Conservation (phyloP, 176 grass and related monocot genomes). For the Phoenix dactylifera region DNA sequence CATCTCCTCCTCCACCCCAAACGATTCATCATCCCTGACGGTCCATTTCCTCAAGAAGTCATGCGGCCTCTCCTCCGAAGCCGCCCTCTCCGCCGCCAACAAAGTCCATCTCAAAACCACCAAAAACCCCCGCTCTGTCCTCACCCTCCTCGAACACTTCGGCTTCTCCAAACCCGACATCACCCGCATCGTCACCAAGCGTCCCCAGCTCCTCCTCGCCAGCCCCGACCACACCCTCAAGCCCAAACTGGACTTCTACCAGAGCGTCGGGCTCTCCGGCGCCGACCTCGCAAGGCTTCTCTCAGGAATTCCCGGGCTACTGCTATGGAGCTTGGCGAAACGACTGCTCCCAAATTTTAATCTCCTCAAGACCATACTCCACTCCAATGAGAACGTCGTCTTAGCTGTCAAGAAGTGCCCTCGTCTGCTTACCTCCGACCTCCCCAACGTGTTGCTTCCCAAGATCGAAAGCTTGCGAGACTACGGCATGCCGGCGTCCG, state of each 20-base stretch:
- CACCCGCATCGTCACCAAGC: conserved; percentile 9
- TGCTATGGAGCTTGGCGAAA: conserved; percentile 12
- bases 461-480: conserved; percentile 32
- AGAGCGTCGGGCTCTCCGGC: conserved; percentile 1
- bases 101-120: conserved; percentile 1
- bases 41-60: conserved; percentile 10
- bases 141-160: conserved; percentile 15
- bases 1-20: not conserved
- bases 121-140: not conserved
- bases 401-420: conserved; percentile 4
- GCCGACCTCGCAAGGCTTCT: conserved; percentile 9
- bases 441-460: conserved; percentile 20
- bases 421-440: conserved; percentile 20
- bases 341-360: conserved; percentile 31
- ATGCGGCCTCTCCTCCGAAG: conserved; percentile 16
- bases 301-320: conserved; percentile 14
- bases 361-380: conserved; percentile 29
- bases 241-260: conserved; percentile 22
- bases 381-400: conserved; percentile 16
- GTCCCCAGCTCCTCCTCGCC: conserved; percentile 10
- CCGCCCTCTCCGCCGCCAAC: conserved; percentile 3
- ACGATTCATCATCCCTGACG: not conserved
- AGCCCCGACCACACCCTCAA: conserved; percentile 5
- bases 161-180: conserved; percentile 44
- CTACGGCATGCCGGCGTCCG: conserved; percentile 16